Percentiles rank a stretch among this genome's conserved stretches.
These are phyloP conservation scores for Pseudevernia furfuracea DNA, from an alignment of 495 filamentous ascomycete genomes.

Conservation along the genomic window DNA sequence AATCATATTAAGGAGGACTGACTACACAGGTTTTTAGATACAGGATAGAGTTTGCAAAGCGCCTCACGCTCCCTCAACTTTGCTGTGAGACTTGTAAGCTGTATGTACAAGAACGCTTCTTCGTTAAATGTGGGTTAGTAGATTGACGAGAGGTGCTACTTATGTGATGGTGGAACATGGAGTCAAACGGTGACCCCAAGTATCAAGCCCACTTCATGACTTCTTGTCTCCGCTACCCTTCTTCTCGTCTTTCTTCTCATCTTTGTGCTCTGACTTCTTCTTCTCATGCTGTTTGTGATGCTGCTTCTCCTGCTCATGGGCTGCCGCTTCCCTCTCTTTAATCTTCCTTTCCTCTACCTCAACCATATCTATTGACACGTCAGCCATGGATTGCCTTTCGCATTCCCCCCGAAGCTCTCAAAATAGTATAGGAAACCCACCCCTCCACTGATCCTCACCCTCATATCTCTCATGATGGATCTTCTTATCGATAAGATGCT, in stretches of 20 bases:
- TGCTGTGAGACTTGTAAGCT: not conserved
- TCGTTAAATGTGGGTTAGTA: not conserved
- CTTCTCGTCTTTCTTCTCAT: constrained; percentile 26
- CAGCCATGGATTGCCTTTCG: not conserved
- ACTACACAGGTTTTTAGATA: not conserved
- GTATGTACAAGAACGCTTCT: not conserved
- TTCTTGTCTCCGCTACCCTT: constrained; percentile 10
- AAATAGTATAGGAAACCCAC: constrained; percentile 8
- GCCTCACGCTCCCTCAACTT: not conserved
- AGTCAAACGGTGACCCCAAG: not conserved
- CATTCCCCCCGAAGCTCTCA: not conserved
- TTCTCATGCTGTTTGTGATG: constrained; percentile 16
- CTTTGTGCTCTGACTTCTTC: constrained; percentile 24
- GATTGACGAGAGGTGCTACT: not conserved
- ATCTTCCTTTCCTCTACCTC: constrained; percentile 55
- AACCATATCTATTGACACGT: constrained; percentile 46
- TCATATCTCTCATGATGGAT: constrained; percentile 72
- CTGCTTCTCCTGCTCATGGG: constrained; percentile 22
- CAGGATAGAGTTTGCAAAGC: not conserved
- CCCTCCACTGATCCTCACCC: constrained; percentile 77
- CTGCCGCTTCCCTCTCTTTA: constrained; percentile 39
- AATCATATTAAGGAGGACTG: no score
- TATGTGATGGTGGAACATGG: not conserved
- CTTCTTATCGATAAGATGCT: constrained; percentile 70
- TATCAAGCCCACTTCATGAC: constrained; percentile 24